Percentiles rank a stretch among this genome's conserved stretches.
Conservation (phyloP, 805 yeast species). For the Starmera caribaea region DNA sequence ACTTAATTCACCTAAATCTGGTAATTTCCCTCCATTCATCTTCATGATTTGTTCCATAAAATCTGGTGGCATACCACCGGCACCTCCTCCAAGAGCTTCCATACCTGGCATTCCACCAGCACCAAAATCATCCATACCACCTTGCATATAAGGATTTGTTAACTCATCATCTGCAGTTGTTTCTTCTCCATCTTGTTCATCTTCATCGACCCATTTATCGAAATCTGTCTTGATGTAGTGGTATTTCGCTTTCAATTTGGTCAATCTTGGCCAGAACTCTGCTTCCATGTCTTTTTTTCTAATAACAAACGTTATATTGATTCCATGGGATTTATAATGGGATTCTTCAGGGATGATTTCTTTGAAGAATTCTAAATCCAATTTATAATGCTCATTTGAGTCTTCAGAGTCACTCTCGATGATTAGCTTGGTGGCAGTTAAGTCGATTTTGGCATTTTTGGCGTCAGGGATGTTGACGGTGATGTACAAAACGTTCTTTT, state of each 20-base stretch:
- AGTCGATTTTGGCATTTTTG: conserved; percentile 46
- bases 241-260: conserved; percentile 73
- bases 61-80: not conserved
- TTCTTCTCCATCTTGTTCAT: conserved; percentile 60
- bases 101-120: conserved; percentile 18
- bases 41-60: not conserved
- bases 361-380: conserved; percentile 66
- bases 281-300: conserved; percentile 57
- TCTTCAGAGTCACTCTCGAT: conserved; percentile 43
- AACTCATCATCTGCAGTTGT: conserved; percentile 22
- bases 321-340: conserved; percentile 43
- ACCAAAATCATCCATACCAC: conserved; percentile 24
- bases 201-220: conserved; percentile 98
- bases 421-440: conserved; percentile 45
- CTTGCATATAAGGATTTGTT: conserved; percentile 23
- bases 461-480: conserved; percentile 72
- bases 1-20: not conserved
- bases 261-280: conserved; percentile 94
- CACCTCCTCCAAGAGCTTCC: conserved; percentile 11
- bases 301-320: conserved; percentile 50
- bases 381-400: conserved; percentile 38
- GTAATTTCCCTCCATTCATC: conserved; percentile 8
- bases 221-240: conserved; percentile 88
- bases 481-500: conserved; percentile 66
- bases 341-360: conserved; percentile 64